Percentiles rank a stretch among this genome's conserved stretches.
Conservation (phyloP, 768 basidiomycete genomes). For the Suillus sp. region DNA sequence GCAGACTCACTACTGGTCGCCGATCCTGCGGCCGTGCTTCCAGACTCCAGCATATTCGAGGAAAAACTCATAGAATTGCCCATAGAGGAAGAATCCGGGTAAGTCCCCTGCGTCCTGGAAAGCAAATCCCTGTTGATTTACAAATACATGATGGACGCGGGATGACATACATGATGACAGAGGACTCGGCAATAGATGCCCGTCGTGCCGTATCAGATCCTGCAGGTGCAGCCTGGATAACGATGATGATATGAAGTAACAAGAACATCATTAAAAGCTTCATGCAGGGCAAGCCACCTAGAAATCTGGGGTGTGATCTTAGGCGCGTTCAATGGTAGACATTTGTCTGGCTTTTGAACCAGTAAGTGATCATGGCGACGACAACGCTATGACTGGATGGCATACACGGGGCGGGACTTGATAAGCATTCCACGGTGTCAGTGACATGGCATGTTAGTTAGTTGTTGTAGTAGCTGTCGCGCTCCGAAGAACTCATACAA, state of each 20-base stretch:
- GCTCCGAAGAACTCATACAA: neutral
- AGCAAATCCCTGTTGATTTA: neutral
- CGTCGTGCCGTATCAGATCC: neutral
- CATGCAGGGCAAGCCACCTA: neutral
- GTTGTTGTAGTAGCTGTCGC: constrained; percentile 2
- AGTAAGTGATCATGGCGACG: neutral
- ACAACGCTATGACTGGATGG: neutral
- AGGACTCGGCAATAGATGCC: neutral
- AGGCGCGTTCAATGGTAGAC: neutral
- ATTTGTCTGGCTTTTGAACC: neutral
- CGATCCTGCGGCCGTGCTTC: neutral
- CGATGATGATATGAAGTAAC: neutral
- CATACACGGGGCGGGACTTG: neutral
- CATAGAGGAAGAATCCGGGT: neutral
- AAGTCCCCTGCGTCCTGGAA: neutral
- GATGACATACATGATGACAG: neutral
- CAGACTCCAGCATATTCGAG: neutral
- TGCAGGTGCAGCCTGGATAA: neutral
- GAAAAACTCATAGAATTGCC: neutral
- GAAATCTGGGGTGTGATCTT: constrained; percentile 1
- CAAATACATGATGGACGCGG: neutral
- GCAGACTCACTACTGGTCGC: neutral
- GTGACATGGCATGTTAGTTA: neutral
- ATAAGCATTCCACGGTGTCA: neutral
- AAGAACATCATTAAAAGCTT: neutral